Evolutionary conservation across 495 filamentous ascomycete species (phyloP), one percentile per base, ranked within the genome.

Genomic region (Lophiotrema nucula): DNA sequence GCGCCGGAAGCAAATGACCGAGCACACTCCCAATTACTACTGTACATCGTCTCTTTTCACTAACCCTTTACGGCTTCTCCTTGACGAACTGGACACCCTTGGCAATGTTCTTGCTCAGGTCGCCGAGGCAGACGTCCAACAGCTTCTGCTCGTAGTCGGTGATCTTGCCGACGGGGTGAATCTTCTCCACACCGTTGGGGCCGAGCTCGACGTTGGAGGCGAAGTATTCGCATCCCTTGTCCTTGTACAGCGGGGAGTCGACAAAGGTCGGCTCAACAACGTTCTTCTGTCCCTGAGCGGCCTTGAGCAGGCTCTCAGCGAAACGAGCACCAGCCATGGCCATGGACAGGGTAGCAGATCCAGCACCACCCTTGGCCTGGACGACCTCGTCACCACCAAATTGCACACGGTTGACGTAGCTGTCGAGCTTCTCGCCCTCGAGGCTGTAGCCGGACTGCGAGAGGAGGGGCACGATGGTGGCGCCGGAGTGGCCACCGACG

Each of bases 381-480:
- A 98, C 93, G 61, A 98, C 93, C 84, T 98, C 93, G 74, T 98
- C 93, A 82, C 93, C 93, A 74, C 93, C 93, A 76, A 97, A 98
- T 79, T 98, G 93, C 67, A 98, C 95, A 71, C 93, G 92, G 73
- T 92, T 85, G 72, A 97, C 80, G 57, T 96, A 90, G 43, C 81
- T 82, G 62, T 87, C 85, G 43, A 83, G 83, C 69, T 81, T 75
- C 68, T 88, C 77, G 72, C 90, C 86, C 47, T 83, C 76, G 56
- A 98, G 87, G 67, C 85, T 80, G 73, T 96, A 90, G 72, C 78
- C 85, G 72, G 90, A 90, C 81, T 97, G 93, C 63, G 88, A 93
- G 72, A 98, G 87, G 56, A 98, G 89, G 53, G 93, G 93, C 28
- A 98, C 93, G 68, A 98, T 98, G 74, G 93, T 98, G 62, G 91